Conservation (phyloP, 2,329 filamentous ascomycete species). For the Epichloe hybrida region DNA sequence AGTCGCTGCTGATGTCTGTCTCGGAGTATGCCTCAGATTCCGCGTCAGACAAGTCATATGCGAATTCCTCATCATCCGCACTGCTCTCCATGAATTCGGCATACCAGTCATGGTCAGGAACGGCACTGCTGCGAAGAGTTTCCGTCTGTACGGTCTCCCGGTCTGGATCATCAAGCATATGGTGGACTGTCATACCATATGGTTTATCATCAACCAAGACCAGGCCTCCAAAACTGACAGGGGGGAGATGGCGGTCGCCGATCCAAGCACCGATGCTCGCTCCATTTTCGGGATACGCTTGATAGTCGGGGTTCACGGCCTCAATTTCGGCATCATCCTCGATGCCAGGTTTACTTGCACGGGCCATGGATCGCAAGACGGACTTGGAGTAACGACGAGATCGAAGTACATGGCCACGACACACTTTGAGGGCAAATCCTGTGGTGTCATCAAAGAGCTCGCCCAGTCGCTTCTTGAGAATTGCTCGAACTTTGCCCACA, state of each 20-base stretch:
- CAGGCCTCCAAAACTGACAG: conserved; percentile 81
- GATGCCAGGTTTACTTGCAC: not conserved
- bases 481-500: conserved; percentile 56
- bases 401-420: conserved; percentile 51
- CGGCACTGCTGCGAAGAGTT: conserved; percentile 25
- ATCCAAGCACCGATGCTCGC: conserved; percentile 89
- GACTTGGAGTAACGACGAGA: conserved; percentile 34
- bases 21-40: conserved; percentile 42
- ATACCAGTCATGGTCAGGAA: conserved; percentile 28
- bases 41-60: conserved; percentile 48
- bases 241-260: conserved; percentile 71
- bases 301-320: conserved; percentile 60
- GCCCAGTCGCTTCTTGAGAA: conserved; percentile 55
- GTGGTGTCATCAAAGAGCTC: conserved; percentile 49
- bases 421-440: conserved; percentile 56
- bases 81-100: conserved; percentile 27
- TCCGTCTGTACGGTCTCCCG: conserved; percentile 22
- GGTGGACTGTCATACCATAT: conserved; percentile 92
- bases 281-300: conserved; percentile 66
- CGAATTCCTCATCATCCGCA: conserved; percentile 38
- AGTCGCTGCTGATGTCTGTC: conserved; percentile 39
- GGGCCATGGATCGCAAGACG: conserved; percentile 19
- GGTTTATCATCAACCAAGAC: conserved; percentile 72
- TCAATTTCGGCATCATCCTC: conserved; percentile 18
- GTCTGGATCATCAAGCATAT: conserved; percentile 72